Evolutionary conservation across 306 rosid genomes (phyloP).

Genomic region (Pueraria montana): DNA sequence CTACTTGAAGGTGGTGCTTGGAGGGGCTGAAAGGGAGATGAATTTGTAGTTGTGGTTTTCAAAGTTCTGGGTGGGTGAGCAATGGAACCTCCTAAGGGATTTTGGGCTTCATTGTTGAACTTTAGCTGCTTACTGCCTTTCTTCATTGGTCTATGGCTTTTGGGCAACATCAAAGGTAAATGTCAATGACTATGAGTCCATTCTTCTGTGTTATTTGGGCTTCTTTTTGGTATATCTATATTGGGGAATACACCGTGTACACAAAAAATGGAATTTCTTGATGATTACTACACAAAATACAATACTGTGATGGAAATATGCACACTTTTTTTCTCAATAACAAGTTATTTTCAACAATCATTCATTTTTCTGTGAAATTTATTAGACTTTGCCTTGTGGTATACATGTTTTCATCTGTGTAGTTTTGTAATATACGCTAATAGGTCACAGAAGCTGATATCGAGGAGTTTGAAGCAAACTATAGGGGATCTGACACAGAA

Average conservation of each 20-base stretch:
- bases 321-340: background rate
- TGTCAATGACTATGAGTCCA: conserved; percentile 22
- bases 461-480: conserved; percentile 89
- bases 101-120: conserved; percentile 64
- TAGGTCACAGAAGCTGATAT: conserved; percentile 90
- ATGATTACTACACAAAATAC: conserved; percentile 9
- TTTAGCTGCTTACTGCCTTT: conserved; percentile 73
- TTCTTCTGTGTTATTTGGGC: conserved; percentile 5
- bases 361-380: conserved; percentile 5
- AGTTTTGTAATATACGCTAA: background rate
- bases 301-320: conserved; percentile 7
- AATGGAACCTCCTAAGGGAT: conserved; percentile 76
- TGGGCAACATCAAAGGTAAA: conserved; percentile 75
- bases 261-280: background rate
- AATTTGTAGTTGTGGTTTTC: conserved; percentile 27
- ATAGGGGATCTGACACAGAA: conserved; percentile 83
- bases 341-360: background rate
- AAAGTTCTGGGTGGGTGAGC: conserved; percentile 50
- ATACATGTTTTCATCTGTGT: background rate
- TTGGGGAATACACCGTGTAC: background rate
- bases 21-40: conserved; percentile 42
- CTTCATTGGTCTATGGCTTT: conserved; percentile 71
- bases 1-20: conserved; percentile 37
- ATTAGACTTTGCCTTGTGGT: background rate
- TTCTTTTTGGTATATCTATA: conserved; percentile 5